Evolutionary conservation across 352 stramenopile species (phyloP).

Genomic region (Phytophthora niederhauseri): DNA sequence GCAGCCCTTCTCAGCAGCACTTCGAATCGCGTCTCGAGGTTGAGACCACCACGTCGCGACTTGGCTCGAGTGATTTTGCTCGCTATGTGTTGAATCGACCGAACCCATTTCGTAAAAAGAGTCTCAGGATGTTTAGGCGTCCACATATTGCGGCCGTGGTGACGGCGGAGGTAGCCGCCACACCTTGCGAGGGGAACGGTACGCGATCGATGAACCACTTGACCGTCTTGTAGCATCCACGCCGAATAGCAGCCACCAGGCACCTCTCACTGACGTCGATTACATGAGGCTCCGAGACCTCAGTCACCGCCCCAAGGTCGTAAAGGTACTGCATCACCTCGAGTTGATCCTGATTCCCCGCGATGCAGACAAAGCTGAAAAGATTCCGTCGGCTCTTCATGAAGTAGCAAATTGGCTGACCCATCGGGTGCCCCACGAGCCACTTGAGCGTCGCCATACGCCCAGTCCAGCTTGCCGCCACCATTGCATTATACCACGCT

Average conservation of each 20-base stretch:
- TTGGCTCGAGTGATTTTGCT: background rate
- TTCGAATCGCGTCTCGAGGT: background rate
- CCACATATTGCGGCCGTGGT: background rate
- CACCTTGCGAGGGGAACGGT: background rate
- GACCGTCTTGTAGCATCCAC: background rate
- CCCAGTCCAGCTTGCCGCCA: background rate
- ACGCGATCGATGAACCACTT: conserved; percentile 5
- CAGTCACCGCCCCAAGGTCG: background rate
- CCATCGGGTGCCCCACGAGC: conserved; percentile 12
- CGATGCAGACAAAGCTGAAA: background rate
- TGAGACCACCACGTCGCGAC: background rate
- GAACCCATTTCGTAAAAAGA: conserved; percentile 3
- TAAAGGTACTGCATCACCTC: conserved; percentile 5
- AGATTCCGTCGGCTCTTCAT: background rate
- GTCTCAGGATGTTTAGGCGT: background rate
- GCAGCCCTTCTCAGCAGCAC: background rate
- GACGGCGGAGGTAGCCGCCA: background rate
- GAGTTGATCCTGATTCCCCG: background rate
- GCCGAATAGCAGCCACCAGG: background rate
- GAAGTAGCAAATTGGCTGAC: background rate
- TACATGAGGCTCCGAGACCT: background rate
- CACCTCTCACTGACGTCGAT: background rate
- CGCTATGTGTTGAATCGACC: background rate
- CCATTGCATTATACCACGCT: conserved; percentile 1
- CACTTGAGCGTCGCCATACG: conserved; percentile 3